phyloP scores from a whole-genome alignment of 108 stramenopile genomes.

The Cyclotella kingstonii region DNA sequence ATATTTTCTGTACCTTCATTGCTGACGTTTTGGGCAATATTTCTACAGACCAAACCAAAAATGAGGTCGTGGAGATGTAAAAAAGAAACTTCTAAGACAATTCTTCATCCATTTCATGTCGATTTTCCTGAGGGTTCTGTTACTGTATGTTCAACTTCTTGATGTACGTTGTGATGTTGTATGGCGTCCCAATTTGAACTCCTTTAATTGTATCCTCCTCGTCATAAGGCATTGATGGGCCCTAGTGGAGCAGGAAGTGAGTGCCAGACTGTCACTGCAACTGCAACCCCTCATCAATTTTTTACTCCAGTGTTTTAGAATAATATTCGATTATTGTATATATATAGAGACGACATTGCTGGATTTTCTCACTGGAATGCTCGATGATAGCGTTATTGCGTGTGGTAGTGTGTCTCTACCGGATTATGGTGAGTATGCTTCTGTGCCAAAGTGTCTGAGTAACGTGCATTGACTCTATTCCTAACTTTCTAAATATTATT shows the following conservation, averaged over 20 bases:
- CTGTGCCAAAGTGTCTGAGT: neutral
- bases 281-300: no score
- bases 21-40: neutral
- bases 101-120: constrained; percentile 13
- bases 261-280: no score
- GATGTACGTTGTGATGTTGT: neutral
- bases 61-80: neutral
- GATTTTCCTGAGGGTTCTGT: constrained; percentile 21
- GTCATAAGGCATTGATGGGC: constrained; percentile 15
- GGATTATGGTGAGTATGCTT: constrained; percentile 6
- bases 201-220: neutral
- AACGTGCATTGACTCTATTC: no score
- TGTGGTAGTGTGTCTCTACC: constrained; percentile 13
- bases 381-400: constrained; percentile 7
- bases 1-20: neutral
- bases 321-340: neutral
- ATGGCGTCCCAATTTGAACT: no score
- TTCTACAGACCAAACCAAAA: constrained; percentile 16
- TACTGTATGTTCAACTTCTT: constrained; percentile 2
- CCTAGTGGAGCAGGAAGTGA: constrained; percentile 24
- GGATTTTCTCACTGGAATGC: constrained; percentile 14
- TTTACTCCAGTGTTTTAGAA: no score
- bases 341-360: constrained; percentile 10
- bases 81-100: constrained; percentile 7
- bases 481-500: no score